Evolutionary conservation across 495 filamentous ascomycete species (phyloP).

Genomic region (Penicillium cataractarum): DNA sequence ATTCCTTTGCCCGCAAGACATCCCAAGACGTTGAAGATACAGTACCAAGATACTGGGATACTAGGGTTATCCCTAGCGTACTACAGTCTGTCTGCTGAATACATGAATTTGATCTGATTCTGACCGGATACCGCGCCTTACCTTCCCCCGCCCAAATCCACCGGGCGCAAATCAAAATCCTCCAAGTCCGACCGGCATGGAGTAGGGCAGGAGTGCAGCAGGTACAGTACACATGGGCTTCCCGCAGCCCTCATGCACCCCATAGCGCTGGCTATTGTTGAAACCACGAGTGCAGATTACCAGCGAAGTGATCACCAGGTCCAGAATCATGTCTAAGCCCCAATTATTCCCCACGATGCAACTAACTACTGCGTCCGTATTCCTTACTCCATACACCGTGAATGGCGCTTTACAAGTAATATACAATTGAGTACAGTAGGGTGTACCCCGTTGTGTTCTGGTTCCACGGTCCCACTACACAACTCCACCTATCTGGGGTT

Average conservation of each 20-base stretch:
- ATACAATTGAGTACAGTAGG: neutral
- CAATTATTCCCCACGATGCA: slow-evolving; percentile 5
- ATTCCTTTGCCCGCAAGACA: neutral
- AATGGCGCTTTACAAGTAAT: no score
- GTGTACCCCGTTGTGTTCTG: neutral
- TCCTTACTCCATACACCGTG: neutral
- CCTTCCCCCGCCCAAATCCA: neutral
- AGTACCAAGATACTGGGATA: slow-evolving; percentile 1
- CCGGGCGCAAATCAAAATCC: neutral
- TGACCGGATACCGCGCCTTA: neutral
- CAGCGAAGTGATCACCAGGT: slow-evolving; percentile 22
- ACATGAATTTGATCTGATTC: neutral
- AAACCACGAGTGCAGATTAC: neutral
- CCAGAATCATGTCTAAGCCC: slow-evolving; percentile 15
- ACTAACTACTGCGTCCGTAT: neutral
- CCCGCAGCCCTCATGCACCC: slow-evolving; percentile 1
- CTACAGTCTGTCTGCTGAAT: neutral
- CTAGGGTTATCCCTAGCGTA: neutral
- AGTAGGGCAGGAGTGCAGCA: slow-evolving; percentile 24
- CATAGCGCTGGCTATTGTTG: slow-evolving; percentile 1
- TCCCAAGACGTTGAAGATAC: slow-evolving; percentile 1
- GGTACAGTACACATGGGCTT: slow-evolving; percentile 9
- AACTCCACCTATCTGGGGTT: slow-evolving; percentile 41
- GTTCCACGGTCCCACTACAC: slow-evolving; percentile 32
- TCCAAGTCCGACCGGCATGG: neutral